phyloP scores from a whole-genome alignment of 805 yeast species.

The Kuraishia piskuri region DNA sequence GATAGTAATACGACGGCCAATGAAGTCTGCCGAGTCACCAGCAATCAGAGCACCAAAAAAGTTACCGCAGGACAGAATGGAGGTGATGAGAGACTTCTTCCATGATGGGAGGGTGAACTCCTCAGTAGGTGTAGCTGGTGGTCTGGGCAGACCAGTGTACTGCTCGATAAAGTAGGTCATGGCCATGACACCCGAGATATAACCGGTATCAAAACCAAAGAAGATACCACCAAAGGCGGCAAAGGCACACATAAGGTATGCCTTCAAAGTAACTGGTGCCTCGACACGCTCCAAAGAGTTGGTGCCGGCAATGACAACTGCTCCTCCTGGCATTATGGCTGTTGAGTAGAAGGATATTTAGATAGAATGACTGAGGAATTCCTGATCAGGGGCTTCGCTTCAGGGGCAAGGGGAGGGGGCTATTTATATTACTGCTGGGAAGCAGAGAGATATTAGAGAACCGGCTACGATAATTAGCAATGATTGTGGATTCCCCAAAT shows the following conservation, averaged over 20 bases:
- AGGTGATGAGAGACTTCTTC: constrained; percentile 45
- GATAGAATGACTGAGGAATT: not conserved
- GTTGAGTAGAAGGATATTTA: not conserved
- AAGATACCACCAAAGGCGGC: constrained; percentile 63
- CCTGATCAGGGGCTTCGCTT: not conserved
- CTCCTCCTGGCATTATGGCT: constrained; percentile 2
- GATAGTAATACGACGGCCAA: constrained; percentile 42
- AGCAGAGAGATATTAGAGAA: not conserved
- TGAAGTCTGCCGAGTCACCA: constrained; percentile 39
- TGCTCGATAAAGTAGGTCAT: constrained; percentile 37
- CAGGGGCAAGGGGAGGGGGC: not conserved
- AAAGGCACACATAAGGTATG: constrained; percentile 38
- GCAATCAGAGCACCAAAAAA: constrained; percentile 58
- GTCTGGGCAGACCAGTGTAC: constrained; percentile 11
- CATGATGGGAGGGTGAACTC: constrained; percentile 16
- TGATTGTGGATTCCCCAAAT: not conserved
- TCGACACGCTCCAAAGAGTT: constrained; percentile 19
- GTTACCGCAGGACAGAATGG: constrained; percentile 67
- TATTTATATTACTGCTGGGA: not conserved
- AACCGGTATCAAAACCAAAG: constrained; percentile 65
- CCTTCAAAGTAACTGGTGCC: constrained; percentile 27
- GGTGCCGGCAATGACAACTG: constrained; percentile 7
- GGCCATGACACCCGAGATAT: constrained; percentile 57
- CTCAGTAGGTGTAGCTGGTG: constrained; percentile 7
- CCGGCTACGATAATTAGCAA: too few species aligned